These are phyloP conservation scores for Amanita muscaria DNA, from an alignment of 768 basidiomycete genomes.

Conservation along the genomic window DNA sequence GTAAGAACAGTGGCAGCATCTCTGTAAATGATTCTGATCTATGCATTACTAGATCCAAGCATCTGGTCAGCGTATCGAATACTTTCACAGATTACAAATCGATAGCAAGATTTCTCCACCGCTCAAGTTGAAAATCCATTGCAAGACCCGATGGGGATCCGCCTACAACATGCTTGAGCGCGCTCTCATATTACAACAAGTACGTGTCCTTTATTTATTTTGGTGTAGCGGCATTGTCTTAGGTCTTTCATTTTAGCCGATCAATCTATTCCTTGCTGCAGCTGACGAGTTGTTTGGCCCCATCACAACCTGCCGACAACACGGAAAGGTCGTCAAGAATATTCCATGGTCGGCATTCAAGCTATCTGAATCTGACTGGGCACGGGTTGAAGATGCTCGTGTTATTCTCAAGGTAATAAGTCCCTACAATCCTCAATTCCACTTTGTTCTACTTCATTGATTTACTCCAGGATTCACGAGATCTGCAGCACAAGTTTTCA, in stretches of 20 bases:
- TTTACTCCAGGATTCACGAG: not conserved
- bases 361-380: conserved; percentile 18
- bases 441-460: conserved; percentile 12
- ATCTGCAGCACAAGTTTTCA: conserved; percentile 20
- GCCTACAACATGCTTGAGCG: conserved; percentile 15
- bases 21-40: not conserved
- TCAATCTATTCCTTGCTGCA: conserved; percentile 10
- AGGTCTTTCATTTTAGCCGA: conserved; percentile 8
- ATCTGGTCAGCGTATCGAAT: conserved; percentile 14
- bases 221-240: not conserved
- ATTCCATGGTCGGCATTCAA: conserved; percentile 21
- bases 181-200: conserved; percentile 10
- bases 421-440: too few species aligned
- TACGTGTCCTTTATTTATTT: conserved; percentile 4
- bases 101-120: conserved; percentile 8
- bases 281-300: conserved; percentile 22
- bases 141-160: conserved; percentile 18
- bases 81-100: conserved; percentile 13
- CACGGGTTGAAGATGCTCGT: conserved; percentile 9
- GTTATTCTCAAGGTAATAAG: conserved; percentile 11
- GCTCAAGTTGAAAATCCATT: conserved; percentile 14
- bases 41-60: conserved; percentile 11
- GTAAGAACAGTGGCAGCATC: conserved; percentile 12
- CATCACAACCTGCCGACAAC: conserved; percentile 18
- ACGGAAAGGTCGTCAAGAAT: conserved; percentile 17